These are phyloP conservation scores for Thalassia testudinum DNA, from an alignment of 116 monocot genomes.

Conservation along the genomic window DNA sequence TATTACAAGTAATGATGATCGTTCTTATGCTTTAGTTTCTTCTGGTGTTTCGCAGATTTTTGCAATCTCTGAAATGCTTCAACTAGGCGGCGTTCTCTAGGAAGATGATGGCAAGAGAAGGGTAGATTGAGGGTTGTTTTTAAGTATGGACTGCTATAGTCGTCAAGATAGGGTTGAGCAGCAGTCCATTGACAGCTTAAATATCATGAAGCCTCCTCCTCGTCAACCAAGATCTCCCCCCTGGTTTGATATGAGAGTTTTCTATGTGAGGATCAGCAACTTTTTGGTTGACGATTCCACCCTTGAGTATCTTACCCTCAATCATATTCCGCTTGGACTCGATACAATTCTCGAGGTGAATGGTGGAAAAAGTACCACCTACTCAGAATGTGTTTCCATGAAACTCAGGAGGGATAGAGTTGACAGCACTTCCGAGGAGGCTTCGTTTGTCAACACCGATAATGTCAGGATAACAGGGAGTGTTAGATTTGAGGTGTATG, in stretches of 20 bases:
- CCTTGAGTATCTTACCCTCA: constrained; percentile 38
- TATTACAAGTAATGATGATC: no score
- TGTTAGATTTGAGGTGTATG: constrained; percentile 57
- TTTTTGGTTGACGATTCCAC: constrained; percentile 35
- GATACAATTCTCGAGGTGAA: constrained; percentile 59
- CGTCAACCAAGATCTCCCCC: constrained; percentile 18
- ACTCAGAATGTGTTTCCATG: constrained; percentile 23
- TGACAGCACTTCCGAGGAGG: constrained; percentile 47
- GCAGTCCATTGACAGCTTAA: constrained; percentile 2
- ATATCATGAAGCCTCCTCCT: constrained; percentile 31
- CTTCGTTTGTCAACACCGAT: constrained; percentile 66
- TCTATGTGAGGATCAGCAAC: constrained; percentile 54
- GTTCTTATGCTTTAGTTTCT: no score
- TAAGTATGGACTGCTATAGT: not conserved
- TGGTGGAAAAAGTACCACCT: constrained; percentile 26
- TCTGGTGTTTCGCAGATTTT: no score
- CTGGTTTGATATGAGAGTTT: constrained; percentile 65
- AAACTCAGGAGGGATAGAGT: constrained; percentile 51
- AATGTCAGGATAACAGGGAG: constrained; percentile 47
- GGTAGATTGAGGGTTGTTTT: no score
- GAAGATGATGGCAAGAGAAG: no score
- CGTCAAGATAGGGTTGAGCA: constrained; percentile 1
- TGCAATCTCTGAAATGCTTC: no score
- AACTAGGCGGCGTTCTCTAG: no score
- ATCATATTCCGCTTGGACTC: constrained; percentile 43